Conservation (phyloP, 345 rosid species). For the sweet orange (Citrus sinensis) region DVS_A1.0 CM039168.1:23331001-23331500, state of each 20-base stretch:
- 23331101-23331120: neutral
- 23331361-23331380: conserved; percentile 68
- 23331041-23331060: neutral
- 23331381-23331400: conserved; percentile 69
- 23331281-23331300: conserved; percentile 66
- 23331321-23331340: conserved; percentile 70
- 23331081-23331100: neutral
- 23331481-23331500: neutral
- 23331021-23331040: no score
- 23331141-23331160: neutral
- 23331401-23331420: conserved; percentile 77
- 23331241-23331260: neutral
- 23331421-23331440: conserved; percentile 65
- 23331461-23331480: conserved; percentile 74
- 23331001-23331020: no score
- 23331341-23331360: conserved; percentile 54
- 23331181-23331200: no score
- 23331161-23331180: neutral
- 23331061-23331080: neutral
- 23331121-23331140: neutral
- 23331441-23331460: conserved; percentile 64
- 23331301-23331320: conserved; percentile 68
- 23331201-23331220: neutral
- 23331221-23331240: neutral
- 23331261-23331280: conserved; percentile 58